Conservation (phyloP, 2,329 filamentous ascomycete species). For the Chrysoporthe austroafricana region DNA sequence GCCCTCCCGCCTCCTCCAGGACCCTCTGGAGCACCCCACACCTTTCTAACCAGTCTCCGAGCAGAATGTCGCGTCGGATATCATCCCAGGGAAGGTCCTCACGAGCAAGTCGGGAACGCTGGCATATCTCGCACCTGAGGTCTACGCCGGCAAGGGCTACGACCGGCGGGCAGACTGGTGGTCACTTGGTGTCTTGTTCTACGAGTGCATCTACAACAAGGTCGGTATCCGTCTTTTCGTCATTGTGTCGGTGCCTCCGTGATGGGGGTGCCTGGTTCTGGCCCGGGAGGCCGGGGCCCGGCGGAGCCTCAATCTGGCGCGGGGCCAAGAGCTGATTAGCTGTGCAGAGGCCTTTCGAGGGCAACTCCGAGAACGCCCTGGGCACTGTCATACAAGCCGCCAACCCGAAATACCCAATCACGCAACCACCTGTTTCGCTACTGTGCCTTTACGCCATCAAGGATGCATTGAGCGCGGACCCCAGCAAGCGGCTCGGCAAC, state of each 20-base stretch:
- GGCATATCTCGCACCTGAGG: conserved; percentile 93
- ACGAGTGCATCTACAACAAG: conserved; percentile 99
- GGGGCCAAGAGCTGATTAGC: conserved; percentile 37
- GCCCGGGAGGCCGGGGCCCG: no score
- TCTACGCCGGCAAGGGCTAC: conserved; percentile 90
- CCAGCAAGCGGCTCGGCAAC: conserved; percentile 79
- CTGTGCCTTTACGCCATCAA: conserved; percentile 88
- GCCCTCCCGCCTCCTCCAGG: conserved; percentile 39
- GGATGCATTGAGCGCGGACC: conserved; percentile 79
- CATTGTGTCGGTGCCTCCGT: neutral
- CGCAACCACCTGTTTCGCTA: conserved; percentile 85
- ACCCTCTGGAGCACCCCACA: neutral
- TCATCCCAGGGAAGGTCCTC: conserved; percentile 77
- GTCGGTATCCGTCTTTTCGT: conserved; percentile 49
- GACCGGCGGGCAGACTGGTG: conserved; percentile 95
- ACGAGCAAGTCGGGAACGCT: conserved; percentile 97
- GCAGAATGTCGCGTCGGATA: conserved; percentile 95
- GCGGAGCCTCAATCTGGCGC: conserved; percentile 6
- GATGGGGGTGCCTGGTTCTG: neutral
- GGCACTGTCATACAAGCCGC: conserved; percentile 80
- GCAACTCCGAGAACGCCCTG: conserved; percentile 79
- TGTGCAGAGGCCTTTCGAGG: conserved; percentile 84
- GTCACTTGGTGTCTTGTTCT: conserved; percentile 97
- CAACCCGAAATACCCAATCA: conserved; percentile 87
- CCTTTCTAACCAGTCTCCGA: conserved; percentile 39